Evolutionary conservation across 257 asterid genomes (phyloP), one percentile per base, ranked within the genome.

Genomic region (Primulina tabacum): DNA sequence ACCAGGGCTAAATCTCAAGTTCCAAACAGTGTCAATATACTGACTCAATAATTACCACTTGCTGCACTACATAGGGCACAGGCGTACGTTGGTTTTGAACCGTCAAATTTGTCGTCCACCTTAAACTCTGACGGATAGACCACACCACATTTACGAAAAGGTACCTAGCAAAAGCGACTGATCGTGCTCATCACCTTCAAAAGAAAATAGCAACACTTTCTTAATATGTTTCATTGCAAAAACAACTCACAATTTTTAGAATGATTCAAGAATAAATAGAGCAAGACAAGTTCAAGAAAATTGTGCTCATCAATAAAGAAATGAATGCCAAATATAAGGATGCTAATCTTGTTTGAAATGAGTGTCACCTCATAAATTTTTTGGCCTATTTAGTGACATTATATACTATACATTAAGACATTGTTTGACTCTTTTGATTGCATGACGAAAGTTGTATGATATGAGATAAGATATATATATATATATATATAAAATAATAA

Each of bases 41-140:
- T 43, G 17, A 11, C 57, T 17, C 7, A 0, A 11, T 43, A 16
- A 16, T 50, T 50, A 50, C 20, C 21, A 50, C 8, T 50, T 16
- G 57, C 57, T 50, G 57, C 57, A 50, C 20, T 17, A 50, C 57
- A 17, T 17, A 24, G 4, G 30, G 30, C 30, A 3, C 2, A 16
- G 56, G 8, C 57, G 57, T 50, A 50, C 57, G 57, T 17, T 50
- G 21, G 57, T 17, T 50, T 8, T 50, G 57, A 50, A 17, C 57
- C 57, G 57, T 50, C 57, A 50, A 50, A 50, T 17, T 50, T 50
- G 57, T 50, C 57, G 21, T 50, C 57, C 57, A 50, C 57, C 57
- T 50, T 16, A 50, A 50, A 50, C 57, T 21, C 57, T 50, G 57
- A 50, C 57, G 17, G 55, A 43, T 14, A 47, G 57, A 17, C 20